Percentiles rank a stretch among this genome's conserved stretches.
These are phyloP conservation scores for Plectranthus barbatus DNA, from an alignment of 257 asterid genomes.

Conservation along the genomic window DNA sequence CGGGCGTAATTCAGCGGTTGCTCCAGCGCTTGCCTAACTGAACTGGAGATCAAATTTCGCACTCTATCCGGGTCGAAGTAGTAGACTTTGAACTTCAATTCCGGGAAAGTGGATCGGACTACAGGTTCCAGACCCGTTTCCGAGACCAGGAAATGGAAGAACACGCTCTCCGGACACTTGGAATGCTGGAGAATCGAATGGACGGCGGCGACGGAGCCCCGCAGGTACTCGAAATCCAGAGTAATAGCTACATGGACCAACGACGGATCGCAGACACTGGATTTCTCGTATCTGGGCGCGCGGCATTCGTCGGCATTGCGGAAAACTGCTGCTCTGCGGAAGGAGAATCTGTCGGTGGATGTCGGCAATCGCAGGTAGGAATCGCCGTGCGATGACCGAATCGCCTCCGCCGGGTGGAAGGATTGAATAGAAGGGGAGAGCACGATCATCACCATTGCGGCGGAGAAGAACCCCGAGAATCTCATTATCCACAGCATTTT, in stretches of 20 bases:
- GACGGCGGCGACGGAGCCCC: slow-evolving; percentile 91
- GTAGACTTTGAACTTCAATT: slow-evolving; percentile 73
- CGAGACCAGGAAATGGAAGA: slow-evolving; percentile 79
- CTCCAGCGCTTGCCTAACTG: slow-evolving; percentile 84
- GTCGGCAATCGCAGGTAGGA: slow-evolving; percentile 29
- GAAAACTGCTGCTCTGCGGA: slow-evolving; percentile 50
- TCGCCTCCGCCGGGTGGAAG: slow-evolving; percentile 93
- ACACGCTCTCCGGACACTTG: slow-evolving; percentile 67
- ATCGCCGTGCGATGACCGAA: slow-evolving; percentile 51
- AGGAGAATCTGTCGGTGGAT: slow-evolving; percentile 29
- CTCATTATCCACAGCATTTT: slow-evolving; percentile 71
- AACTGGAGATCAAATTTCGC: slow-evolving; percentile 63
- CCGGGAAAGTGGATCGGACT: slow-evolving; percentile 73
- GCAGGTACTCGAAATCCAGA: slow-evolving; percentile 71
- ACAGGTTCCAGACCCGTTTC: slow-evolving; percentile 53
- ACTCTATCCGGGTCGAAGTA: slow-evolving; percentile 84
- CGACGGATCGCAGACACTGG: slow-evolving; percentile 58
- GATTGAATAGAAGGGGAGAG: slow-evolving; percentile 79
- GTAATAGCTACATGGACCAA: slow-evolving; percentile 87
- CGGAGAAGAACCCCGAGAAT: slow-evolving; percentile 66
- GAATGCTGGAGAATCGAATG: slow-evolving; percentile 81
- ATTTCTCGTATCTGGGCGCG: slow-evolving; percentile 19
- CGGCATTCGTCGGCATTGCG: slow-evolving; percentile 63
- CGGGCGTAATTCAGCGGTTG: slow-evolving; percentile 86
- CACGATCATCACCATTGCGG: slow-evolving; percentile 65